Base-by-base conservation (phyloP, 345 rosid species). In the Citrus glauca region DNA sequence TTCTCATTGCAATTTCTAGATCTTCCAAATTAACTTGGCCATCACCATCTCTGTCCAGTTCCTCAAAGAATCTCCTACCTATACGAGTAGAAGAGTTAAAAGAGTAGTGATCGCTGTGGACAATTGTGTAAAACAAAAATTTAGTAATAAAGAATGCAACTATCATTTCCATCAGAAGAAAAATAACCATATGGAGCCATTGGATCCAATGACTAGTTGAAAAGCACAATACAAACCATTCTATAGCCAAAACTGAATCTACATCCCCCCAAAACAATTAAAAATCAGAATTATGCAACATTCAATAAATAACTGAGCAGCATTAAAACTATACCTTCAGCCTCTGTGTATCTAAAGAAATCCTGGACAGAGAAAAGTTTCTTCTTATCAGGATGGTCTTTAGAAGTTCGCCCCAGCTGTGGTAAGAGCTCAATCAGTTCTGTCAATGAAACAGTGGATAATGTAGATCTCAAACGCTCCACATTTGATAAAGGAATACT, bases 1-100 rank as follows among this genome's bases (percentile, higher is more conserved):
- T 94, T 76, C 90, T 92, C 95, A 91, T 90, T 72, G 94, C 99
- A 78, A 91, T 85, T 89, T 94, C 99, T 66, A 96, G 98, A 85
- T 96, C 99, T 78, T 96, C 97, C 87, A 96, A 82, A 69, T 84
- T 94, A 72, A 96, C 98, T 81, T 91, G 89, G 73, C 99, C 98
- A 89, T 96, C 99, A 73, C 94, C 93, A 85, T 96, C 99, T 87
- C 97, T 89, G 82, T 96, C 99, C 76, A 96, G 84, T 75, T 96
- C 99, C 90, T 96, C 97, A 69, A 96, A 96, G 87, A 96, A 96
- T 82, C 98, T 90, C 89, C 89, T 90, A 62, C 99, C 99, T 96
- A 82, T 48, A 82, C 80, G 71, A 79, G 73, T 73, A 70, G 30
- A 28, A 20, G 56, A 72, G 69, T 79, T 73, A 68, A 56, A 59